Evolutionary conservation across 331 rosid genomes (phyloP).

Genomic region (Quercus lobata): DNA sequence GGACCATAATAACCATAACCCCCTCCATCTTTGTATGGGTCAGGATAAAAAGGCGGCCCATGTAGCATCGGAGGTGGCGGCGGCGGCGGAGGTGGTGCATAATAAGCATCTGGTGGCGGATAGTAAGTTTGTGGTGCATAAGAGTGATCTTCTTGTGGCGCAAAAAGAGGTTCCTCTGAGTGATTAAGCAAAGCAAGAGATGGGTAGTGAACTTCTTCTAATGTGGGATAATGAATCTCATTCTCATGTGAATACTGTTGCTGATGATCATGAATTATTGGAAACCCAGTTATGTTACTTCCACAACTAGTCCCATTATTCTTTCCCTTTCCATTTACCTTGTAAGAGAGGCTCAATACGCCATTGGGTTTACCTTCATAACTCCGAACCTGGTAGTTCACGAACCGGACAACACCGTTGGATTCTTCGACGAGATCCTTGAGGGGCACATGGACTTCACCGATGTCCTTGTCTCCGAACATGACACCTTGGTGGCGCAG

Average conservation of each 20-base stretch:
- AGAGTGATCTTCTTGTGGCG: background rate
- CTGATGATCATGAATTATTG: background rate
- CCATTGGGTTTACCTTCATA: constrained; percentile 57
- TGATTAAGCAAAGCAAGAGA: background rate
- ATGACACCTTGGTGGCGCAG: constrained; percentile 58
- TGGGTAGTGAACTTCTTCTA: background rate
- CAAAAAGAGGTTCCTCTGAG: background rate
- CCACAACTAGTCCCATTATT: background rate
- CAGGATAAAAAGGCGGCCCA: background rate
- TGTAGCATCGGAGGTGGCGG: constrained; percentile 5
- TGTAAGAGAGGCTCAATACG: constrained; percentile 49
- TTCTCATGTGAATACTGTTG: too few relatives aligned
- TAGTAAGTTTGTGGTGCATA: background rate
- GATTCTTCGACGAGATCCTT: constrained; percentile 32
- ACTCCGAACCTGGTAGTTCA: constrained; percentile 44
- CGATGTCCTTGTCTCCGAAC: constrained; percentile 48
- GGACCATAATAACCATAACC: constrained; percentile 6
- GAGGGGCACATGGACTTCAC: constrained; percentile 48
- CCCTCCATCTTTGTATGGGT: constrained; percentile 2
- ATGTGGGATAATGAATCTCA: background rate
- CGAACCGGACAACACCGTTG: too few relatives aligned
- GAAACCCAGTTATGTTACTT: background rate
- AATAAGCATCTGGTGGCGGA: background rate
- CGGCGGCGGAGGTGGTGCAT: background rate
- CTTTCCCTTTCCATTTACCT: constrained; percentile 7